phyloP scores from a whole-genome alignment of 2,329 filamentous ascomycete species.

The Xylaria sp. region DNA sequence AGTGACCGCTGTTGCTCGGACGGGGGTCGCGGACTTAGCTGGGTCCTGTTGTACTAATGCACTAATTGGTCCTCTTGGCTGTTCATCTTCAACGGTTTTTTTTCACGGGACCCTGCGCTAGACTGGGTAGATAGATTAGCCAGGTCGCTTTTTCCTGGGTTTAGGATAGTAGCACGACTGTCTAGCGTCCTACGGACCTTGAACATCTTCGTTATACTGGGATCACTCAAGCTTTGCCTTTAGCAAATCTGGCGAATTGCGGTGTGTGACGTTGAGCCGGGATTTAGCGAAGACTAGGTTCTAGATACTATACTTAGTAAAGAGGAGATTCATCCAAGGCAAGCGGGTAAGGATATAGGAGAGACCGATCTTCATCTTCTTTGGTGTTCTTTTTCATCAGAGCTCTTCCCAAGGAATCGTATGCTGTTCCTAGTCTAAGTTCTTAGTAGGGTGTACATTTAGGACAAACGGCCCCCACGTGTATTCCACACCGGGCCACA shows the following conservation, averaged over 20 bases:
- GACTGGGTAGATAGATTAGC: neutral
- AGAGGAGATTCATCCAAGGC: neutral
- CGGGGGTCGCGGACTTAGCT: neutral
- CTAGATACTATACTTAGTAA: neutral
- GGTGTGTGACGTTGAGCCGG: constrained; percentile 20
- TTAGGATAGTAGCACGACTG: neutral
- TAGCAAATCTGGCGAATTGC: constrained; percentile 17
- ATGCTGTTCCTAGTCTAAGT: neutral
- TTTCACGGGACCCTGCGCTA: neutral
- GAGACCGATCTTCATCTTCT: constrained; percentile 19
- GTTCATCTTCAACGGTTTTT: neutral
- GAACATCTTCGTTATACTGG: constrained; percentile 10
- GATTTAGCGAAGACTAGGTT: constrained; percentile 13
- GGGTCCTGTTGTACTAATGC: neutral
- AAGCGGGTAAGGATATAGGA: neutral
- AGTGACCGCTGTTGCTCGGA: neutral
- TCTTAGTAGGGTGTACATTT: neutral
- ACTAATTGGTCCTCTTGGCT: neutral
- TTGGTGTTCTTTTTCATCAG: neutral
- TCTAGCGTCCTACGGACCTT: neutral
- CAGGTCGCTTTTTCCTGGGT: constrained; percentile 4
- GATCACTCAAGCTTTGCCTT: constrained; percentile 16
- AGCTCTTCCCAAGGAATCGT: neutral
- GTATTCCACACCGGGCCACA: constrained; percentile 14
- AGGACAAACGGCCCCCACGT: neutral